These are phyloP conservation scores for Geoglossum cookeanum DNA, from an alignment of 2,329 filamentous ascomycete genomes.

Conservation along the genomic window DNA sequence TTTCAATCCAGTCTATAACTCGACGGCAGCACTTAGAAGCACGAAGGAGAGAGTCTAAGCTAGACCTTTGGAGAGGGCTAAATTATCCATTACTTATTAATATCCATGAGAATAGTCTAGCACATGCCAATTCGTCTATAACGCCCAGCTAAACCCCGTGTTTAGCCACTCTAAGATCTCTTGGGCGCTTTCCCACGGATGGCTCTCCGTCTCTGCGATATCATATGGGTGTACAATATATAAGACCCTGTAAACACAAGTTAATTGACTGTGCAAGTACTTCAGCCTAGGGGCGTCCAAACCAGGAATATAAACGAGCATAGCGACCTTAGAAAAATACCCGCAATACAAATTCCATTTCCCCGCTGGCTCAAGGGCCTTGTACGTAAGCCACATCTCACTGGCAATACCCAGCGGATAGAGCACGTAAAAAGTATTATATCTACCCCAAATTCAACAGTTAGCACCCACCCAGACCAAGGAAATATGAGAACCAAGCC, in stretches of 20 bases:
- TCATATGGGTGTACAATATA: conserved; percentile 86
- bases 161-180: not conserved
- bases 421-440: conserved; percentile 83
- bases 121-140: not conserved
- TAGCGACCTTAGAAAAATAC: conserved; percentile 41
- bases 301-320: conserved; percentile 68
- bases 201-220: conserved; percentile 69
- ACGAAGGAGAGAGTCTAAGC: too few relatives aligned
- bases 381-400: conserved; percentile 66
- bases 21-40: too few relatives aligned
- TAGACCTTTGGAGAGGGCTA: too few relatives aligned
- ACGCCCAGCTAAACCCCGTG: not conserved
- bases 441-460: conserved; percentile 18
- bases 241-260: conserved; percentile 40
- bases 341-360: conserved; percentile 32
- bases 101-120: not conserved
- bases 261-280: conserved; percentile 7
- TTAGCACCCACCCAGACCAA: conserved; percentile 1
- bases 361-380: conserved; percentile 41
- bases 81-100: too few relatives aligned
- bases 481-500: not conserved
- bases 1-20: too few relatives aligned
- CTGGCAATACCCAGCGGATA: conserved; percentile 84
- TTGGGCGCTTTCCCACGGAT: conserved; percentile 38
- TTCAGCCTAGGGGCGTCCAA: conserved; percentile 18